These are phyloP conservation scores for Dothistroma pini DNA, from an alignment of 2,329 filamentous ascomycete species.

Conservation along the genomic window DNA sequence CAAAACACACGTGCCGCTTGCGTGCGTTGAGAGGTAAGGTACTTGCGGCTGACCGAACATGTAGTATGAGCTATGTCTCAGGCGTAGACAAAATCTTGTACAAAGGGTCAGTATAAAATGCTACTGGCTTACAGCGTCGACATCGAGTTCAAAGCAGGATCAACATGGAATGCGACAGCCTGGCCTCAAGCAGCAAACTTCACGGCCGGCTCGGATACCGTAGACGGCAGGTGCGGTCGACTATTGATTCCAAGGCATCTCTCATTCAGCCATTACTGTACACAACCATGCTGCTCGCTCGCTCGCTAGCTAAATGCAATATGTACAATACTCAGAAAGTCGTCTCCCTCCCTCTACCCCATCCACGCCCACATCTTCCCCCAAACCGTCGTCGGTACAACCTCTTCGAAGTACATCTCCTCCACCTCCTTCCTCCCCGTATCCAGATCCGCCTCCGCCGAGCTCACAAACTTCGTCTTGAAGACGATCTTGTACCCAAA, in stretches of 20 bases:
- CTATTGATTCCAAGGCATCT: not conserved
- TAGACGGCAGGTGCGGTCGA: too few species aligned
- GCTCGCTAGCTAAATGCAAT: constrained; percentile 1
- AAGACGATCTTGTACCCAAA: constrained; percentile 67
- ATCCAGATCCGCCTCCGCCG: constrained; percentile 42
- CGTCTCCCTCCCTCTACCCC: constrained; percentile 5
- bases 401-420: constrained; percentile 34
- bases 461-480: constrained; percentile 39
- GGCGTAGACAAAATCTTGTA: too few species aligned
- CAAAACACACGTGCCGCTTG: not conserved
- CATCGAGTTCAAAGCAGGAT: too few species aligned
- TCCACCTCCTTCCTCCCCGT: constrained; percentile 40
- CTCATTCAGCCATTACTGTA: constrained; percentile 3
- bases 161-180: too few species aligned
- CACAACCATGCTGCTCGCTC: not conserved
- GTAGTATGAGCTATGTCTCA: too few species aligned
- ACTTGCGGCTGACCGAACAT: not conserved
- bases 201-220: too few species aligned
- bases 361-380: constrained; percentile 34
- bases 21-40: not conserved
- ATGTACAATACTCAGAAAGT: not conserved
- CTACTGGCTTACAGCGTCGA: too few species aligned
- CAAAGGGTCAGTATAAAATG: too few species aligned
- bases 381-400: constrained; percentile 31
- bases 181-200: too few species aligned